These are phyloP conservation scores for Mucuna pruriens DNA, from an alignment of 306 rosid genomes.

Conservation along the genomic window DNA sequence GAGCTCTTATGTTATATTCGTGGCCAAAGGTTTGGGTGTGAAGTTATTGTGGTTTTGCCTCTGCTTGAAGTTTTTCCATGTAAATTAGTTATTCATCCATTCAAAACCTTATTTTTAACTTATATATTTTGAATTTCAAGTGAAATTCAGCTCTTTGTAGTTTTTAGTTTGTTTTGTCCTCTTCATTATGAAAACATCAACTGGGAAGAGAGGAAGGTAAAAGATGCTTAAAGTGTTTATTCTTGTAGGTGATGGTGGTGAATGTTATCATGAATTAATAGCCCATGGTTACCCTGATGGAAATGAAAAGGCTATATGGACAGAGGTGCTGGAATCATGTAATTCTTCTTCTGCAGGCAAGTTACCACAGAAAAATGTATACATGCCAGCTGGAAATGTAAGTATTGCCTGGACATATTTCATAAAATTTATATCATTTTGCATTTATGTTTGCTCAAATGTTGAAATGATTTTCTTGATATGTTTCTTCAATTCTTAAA, in stretches of 20 bases:
- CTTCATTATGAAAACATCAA: slow-evolving; percentile 26
- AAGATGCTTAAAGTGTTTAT: slow-evolving; percentile 41
- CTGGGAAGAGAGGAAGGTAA: slow-evolving; percentile 18
- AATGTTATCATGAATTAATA: slow-evolving; percentile 44
- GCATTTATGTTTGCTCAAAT: slow-evolving; percentile 24
- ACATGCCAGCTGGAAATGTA: slow-evolving; percentile 56
- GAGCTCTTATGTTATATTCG: background rate
- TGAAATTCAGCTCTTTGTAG: slow-evolving; percentile 13
- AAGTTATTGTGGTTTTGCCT: slow-evolving; percentile 23
- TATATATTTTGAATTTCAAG: slow-evolving; percentile 20
- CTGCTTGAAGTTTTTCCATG: slow-evolving; percentile 8
- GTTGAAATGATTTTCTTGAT: background rate
- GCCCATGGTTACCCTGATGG: slow-evolving; percentile 49
- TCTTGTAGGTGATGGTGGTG: slow-evolving; percentile 47
- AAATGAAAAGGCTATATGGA: slow-evolving; percentile 63
- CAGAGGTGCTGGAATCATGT: slow-evolving; percentile 54
- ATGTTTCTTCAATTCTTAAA: slow-evolving; percentile 28
- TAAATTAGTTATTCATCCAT: slow-evolving; percentile 1
- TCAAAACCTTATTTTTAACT: background rate
- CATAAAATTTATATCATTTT: slow-evolving; percentile 24
- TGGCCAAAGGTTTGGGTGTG: slow-evolving; percentile 8
- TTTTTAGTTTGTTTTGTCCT: slow-evolving; percentile 19
- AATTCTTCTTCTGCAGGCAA: slow-evolving; percentile 43
- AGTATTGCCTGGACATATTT: slow-evolving; percentile 44
- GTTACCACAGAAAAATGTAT: slow-evolving; percentile 43